These are phyloP conservation scores for Rhodotorula sp. DNA, from an alignment of 1,284 basidiomycete genomes.

Conservation along the genomic window DNA sequence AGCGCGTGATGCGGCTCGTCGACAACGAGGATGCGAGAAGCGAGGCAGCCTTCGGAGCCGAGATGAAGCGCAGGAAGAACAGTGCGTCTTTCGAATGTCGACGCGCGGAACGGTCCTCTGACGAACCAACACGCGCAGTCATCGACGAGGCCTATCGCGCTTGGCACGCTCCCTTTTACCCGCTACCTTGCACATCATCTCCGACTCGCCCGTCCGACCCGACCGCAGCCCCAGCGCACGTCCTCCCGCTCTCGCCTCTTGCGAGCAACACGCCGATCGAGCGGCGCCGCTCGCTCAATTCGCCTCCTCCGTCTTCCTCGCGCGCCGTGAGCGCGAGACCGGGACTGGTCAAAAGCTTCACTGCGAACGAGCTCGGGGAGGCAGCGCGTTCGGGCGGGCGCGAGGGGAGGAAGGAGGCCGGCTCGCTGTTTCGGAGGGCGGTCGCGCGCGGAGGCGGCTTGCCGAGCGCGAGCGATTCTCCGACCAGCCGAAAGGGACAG, in stretches of 20 bases:
- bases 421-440: no score
- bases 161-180: neutral
- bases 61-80: constrained; percentile 1
- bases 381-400: no score
- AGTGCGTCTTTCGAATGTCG: neutral
- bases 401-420: no score
- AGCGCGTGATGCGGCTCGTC: neutral
- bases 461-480: no score
- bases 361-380: no score
- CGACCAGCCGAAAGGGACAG: no score
- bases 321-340: no score
- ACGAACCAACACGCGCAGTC: neutral
- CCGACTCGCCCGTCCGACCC: neutral
- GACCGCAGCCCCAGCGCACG: neutral
- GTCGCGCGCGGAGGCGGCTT: no score
- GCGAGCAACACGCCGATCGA: neutral
- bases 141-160: neutral
- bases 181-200: fast-evolving
- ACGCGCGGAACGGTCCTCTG: no score
- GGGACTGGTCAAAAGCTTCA: no score
- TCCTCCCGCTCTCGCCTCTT: neutral
- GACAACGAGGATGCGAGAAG: neutral
- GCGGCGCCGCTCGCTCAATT: neutral
- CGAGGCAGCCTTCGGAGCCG: neutral
- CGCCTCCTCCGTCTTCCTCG: neutral